Evolutionary conservation across 306 rosid species (phyloP).

Genomic region (Vachellia collinsii): DNA sequence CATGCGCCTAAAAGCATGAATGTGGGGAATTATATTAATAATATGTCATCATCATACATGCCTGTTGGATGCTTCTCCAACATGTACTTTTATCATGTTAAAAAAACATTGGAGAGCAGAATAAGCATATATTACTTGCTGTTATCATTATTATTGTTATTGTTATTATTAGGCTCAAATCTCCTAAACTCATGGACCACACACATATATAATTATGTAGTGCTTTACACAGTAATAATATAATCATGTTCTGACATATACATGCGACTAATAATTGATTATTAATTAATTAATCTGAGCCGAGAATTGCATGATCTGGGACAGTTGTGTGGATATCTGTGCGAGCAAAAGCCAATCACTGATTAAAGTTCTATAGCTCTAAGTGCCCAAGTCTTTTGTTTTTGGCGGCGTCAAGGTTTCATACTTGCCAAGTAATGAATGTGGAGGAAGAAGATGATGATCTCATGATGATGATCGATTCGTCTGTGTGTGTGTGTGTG

Average conservation of each 20-base stretch:
- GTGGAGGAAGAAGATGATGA: slow-evolving; percentile 7
- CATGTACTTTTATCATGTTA: slow-evolving; percentile 46
- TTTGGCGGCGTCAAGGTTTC: slow-evolving; percentile 33
- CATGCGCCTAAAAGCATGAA: slow-evolving; percentile 48
- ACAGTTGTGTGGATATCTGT: slow-evolving; percentile 31
- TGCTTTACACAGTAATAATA: slow-evolving; percentile 10
- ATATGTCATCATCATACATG: slow-evolving; percentile 42
- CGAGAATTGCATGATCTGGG: slow-evolving; percentile 7
- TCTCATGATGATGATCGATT: slow-evolving; percentile 10
- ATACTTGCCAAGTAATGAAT: background rate
- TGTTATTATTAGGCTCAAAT: slow-evolving; percentile 7
- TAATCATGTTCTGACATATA: slow-evolving; percentile 2
- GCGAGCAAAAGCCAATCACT: slow-evolving; percentile 4
- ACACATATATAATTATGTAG: slow-evolving; percentile 11
- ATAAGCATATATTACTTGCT: background rate
- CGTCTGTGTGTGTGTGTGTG: background rate
- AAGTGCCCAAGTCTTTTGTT: background rate
- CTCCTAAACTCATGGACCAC: slow-evolving; percentile 41
- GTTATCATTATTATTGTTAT: background rate
- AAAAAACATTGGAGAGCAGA: slow-evolving; percentile 32
- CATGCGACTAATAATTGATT: background rate
- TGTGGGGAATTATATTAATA: background rate
- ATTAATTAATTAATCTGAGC: background rate
- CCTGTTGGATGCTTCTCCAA: slow-evolving; percentile 70
- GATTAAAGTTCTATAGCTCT: background rate